Evolutionary conservation across 2,329 filamentous ascomycete species (phyloP), one percentile per base, ranked within the genome.

Genomic region (Pseudophaeomoniella oleicola): DNA sequence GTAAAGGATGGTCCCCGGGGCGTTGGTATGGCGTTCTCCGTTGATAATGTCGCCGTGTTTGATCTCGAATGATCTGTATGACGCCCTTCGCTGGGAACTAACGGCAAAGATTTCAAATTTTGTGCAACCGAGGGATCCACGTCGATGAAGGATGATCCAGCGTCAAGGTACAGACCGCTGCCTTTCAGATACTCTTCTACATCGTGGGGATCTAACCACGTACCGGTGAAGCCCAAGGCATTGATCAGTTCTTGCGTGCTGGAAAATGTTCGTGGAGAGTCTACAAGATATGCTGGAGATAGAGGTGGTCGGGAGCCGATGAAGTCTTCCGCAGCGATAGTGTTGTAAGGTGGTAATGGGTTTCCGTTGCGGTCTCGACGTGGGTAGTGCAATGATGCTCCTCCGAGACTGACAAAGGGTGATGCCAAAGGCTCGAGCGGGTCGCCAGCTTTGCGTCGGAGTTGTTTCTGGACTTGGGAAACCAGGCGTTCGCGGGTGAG

Each of bases 161-260:
- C 48, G 34, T 52, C 49, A 10, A 57, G 32, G 29, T 42, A 44
- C 15, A 60, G 41, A 2, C 56, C 56, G 27, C 50, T 50, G 12
- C 43, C 65, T 30, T 67, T 68, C 2, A 92, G 59, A 50, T 86
- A 90, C 10, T 71, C 66, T 54, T 90, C 80, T 0, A 86, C 76
- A 52, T 90, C 84, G 40, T 82, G 70, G 0, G 75, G 61, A 49
- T 90, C 82, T 46, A 81, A 82, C 64, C 83, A 90, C 35, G 82
- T 72, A 3, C 81, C 81, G 40, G 80, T 71, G 42, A 78, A 81
- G 0, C 74, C 79, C 1, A 70, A 66, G 5, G 77, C 40, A 4
- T 49, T 50, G 13, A 56, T 43, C n/a, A 50, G 41, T 22, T 56
- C 47, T 11, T 53, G 44, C n/a, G 46, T 39, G 5, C 38, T 46